Base-by-base conservation (phyloP, 192 early-diverging fungal species). In the Coemansia sp. region DNA sequence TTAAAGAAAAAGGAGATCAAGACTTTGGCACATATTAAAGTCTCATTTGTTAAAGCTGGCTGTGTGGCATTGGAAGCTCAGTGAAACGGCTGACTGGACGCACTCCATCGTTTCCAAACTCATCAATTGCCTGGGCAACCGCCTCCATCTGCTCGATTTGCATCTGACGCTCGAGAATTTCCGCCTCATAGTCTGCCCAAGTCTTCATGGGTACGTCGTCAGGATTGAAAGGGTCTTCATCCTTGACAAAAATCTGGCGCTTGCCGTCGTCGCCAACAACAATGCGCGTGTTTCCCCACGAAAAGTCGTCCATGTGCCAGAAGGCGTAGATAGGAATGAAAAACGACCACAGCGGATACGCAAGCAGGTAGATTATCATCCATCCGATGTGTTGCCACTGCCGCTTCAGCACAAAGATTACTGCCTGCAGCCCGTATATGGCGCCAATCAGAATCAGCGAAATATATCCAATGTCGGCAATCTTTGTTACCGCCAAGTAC, bases 221-320 rank as follows among this genome's bases (percentile, higher is more conserved):
- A 12, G 93, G 93, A 74, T 97, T 90, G 67, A 94, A 96, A 64
- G 90, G 83, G 59, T 92, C 91, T 20, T 91, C 89, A 42, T 91
- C 90, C 20, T 84, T 83, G 23, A 85, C 73, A 68, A 86, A 86
- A 21, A 89, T 84, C 76, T 89, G 87, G 59, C 81, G 86, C 58
- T 83, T 85, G 20, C 82, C 86, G 31, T 86, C 86, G 34, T 90
- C 87, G 40, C 91, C 91, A 2, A 90, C 85, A 0, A 93, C 90
- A 21, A 90, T 86, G 74, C 91, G 90, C 26, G 96, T 98, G 74
- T 97, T 95, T 70, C 96, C 96, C 96, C 96, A 98, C 3, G 92
- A 93, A 71, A 98, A 98, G 70, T 98, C 95, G 67, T 98, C 95
- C 86, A 96, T 94, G 82, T 98, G 94, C 95, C 94, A 96, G 87